Percentiles rank a stretch among this genome's conserved stretches.
Evolutionary conservation across 495 filamentous ascomycete species (phyloP).

Genomic region (Penicillium paxilli): DNA sequence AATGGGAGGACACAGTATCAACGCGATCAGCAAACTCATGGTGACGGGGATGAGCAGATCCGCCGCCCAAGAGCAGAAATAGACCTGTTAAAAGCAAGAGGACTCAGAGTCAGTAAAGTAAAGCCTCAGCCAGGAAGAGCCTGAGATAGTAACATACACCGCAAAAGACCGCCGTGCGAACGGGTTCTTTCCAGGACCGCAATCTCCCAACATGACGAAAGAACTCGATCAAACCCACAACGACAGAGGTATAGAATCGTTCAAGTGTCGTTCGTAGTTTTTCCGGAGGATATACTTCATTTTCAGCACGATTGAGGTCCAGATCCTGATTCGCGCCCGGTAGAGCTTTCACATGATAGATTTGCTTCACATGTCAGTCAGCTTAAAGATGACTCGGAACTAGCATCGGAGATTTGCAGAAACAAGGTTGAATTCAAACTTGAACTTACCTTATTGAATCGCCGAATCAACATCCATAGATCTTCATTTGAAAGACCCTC

Average conservation of each 20-base stretch:
- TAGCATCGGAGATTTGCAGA: too few species aligned
- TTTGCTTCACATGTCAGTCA: constrained; percentile 61
- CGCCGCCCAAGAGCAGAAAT: constrained; percentile 72
- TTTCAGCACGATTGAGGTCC: constrained; percentile 79
- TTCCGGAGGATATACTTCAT: constrained; percentile 85
- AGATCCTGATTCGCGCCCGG: constrained; percentile 56
- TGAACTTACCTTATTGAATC: constrained; percentile 75
- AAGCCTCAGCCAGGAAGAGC: too few species aligned
- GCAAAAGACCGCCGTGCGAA: constrained; percentile 67
- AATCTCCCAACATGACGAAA: constrained; percentile 75
- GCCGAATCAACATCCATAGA: constrained; percentile 74
- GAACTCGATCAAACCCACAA: constrained; percentile 64
- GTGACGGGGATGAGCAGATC: constrained; percentile 71
- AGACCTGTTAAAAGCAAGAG: constrained; percentile 46
- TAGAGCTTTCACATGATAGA: constrained; percentile 80
- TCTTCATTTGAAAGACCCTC: constrained; percentile 76
- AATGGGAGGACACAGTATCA: constrained; percentile 67
- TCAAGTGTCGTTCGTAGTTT: constrained; percentile 82
- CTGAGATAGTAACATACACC: constrained; percentile 52
- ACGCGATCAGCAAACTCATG: constrained; percentile 54
- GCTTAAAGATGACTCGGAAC: too few species aligned
- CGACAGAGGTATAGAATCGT: constrained; percentile 79
- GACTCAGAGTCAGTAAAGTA: too few species aligned
- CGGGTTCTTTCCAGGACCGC: constrained; percentile 76
- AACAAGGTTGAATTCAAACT: neutral